Base-by-base conservation (phyloP, 805 yeast genomes). In the Hanseniaspora thailandica region DNA sequence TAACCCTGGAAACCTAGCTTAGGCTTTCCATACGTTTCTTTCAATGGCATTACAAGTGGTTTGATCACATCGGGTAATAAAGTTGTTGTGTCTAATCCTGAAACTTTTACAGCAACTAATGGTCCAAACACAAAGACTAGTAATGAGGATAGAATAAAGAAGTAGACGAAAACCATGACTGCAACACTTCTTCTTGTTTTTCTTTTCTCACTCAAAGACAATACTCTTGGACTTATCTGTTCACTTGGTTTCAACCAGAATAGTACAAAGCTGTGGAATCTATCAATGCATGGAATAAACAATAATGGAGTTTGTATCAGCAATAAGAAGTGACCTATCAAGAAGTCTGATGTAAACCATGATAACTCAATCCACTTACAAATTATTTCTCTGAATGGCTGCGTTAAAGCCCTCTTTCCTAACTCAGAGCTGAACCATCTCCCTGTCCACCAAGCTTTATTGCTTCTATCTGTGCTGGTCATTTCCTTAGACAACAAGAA, bases 361-460 rank as follows among this genome's bases (percentile, higher is more conserved):
- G 82, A 74, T 71, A 80, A 64, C 57, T 81, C 86, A 23, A 72
- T 69, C 5, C 73, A 63, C 60, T 81, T 81, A 62, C 84, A 80
- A 13, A 77, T 53, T 53, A 67, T 75, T 59, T 80, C 86, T 57
- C 85, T 65, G 2, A 71, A 56, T 4, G 84, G 84, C 54, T 79
- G 84, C 1, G 80, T 71, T 8, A 80, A 55, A 0, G 74, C 65
- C 43, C 72, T 65, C 76, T 77, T 74, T 0, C 84, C 82, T 9
- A 80, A 63, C 0, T 78, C 80, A 0, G 82, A 70, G 1, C 71
- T 70, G 6, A 76, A 56, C 86, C 86, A 81, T 57, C 73, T 76
- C 0, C 86, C 85, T 1, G 84, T 76, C 84, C 85, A 80, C 84
- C 84, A 80, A 0, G 86, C 81, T 46, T 71, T 67, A 58, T 80